Base-by-base conservation (phyloP, 169 alveolate species). In the Eimeria falciformis region DNA sequence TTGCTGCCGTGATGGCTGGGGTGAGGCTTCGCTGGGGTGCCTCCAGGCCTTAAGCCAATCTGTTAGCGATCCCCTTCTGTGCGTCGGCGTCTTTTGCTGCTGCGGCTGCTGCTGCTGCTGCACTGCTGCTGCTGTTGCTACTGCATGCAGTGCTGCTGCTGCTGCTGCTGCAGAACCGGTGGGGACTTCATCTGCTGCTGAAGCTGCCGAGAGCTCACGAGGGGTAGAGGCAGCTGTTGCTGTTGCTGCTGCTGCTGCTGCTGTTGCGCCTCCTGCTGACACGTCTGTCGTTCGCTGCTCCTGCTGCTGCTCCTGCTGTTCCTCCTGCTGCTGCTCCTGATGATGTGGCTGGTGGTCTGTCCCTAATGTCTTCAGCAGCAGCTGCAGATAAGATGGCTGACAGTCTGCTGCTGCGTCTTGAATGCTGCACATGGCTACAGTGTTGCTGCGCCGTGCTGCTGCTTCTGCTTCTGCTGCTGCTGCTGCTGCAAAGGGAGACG, bases 231-330 rank as follows among this genome's bases (percentile, higher is more conserved):
- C 55, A 37, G 12, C 55, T 29, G 45, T 27, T 11, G 53, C 82
- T 69, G 55, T 17, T 69, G 82, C 82, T 50, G 62, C 62, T 50
- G 62, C 62, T 69, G 78, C 45, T 6, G 78, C 78, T 66, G 78
- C 45, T 66, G 78, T 33, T 66, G 78, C 78, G 21, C 46, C 78
- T 66, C 46, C 78, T 11, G 45, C 45, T 5, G 82, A 25, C 25
- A 18, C 82, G 0, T 21, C 55, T 45, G 14, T 69, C 33, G 55
- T 69, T 4, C 45, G 29, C 5, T 29, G 50, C 17, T 50, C 46
- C 78, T 66, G 78, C 78, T 66, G 78, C 78, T 69, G 82, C 82
- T 69, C 55, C 82, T 69, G 82, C 82, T 69, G 82, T 50, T 69
- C 55, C 55, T 69, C 55, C 55, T 69, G 82, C 55, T 69, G 82